Base-by-base conservation (phyloP, 306 rosid genomes). In the Abrus precatorius region DNA sequence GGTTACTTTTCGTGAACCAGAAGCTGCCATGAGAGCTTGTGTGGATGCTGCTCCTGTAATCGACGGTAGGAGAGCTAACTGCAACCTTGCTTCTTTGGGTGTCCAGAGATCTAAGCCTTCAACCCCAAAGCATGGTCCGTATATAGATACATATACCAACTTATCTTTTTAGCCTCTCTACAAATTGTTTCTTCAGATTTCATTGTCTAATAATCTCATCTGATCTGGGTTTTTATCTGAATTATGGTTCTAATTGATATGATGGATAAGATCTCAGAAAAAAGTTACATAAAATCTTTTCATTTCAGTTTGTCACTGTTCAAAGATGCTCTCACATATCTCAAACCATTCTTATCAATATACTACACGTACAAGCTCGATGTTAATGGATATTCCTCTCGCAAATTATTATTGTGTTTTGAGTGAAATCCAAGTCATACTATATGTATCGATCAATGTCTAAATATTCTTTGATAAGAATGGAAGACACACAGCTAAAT, bases 21-120 rank as follows among this genome's bases (percentile, higher is more conserved):
- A 95, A 28, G 93, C 99, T 5, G 99, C 99, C 33, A 91, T 90
- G 99, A 95, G 96, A 79, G 99, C 99, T 73, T 95, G 99, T 54
- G 99, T 95, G 28, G 99, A 95, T 81, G 94, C 99, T 70, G 90
- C 99, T 64, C 99, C 99, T 0, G 97, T 95, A 41, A 95, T 95
- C 54, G 99, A 95, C 56, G 98, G 99, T 0, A 89, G 99, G 67
- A 88, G 97, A 80, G 99, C 99, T 29, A 95, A 95, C 44, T 95
- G 99, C 90, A 95, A 95, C 80, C 99, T 95, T 54, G 99, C 99
- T 86, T 95, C 99, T 83, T 80, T 93, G 85, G 99, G 99, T 54
- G 97, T 93, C 69, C 99, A 95, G 89, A 89, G 99, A 90, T 93
- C 99, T 86, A 95, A 95, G 89, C 99, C 99, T 83, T 95, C 99